Base-by-base conservation (phyloP, 371 early-diverging fungal species). In the Mucor piriformis region DNA sequence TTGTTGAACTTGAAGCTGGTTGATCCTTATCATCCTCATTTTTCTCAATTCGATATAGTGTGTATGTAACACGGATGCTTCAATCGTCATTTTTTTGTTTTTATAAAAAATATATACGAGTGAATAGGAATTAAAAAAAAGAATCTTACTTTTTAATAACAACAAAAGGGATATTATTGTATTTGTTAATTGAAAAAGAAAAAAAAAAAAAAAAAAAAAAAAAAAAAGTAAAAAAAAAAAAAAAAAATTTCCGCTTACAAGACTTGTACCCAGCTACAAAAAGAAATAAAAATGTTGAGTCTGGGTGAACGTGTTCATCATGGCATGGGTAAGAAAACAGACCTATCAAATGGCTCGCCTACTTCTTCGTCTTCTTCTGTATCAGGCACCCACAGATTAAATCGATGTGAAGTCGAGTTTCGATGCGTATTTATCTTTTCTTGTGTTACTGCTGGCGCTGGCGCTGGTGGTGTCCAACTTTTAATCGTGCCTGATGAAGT, bases 301-400 rank as follows among this genome's bases (percentile, higher is more conserved):
- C n/a, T n/a, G n/a, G n/a, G n/a, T n/a, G n/a, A n/a, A n/a, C n/a
- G n/a, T n/a, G n/a, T n/a, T n/a, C n/a, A n/a, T n/a, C n/a, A 16
- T 11, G 53, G 32, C 47, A 54, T 18, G 37, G 53, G 40, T 53
- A 54, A 25, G 37, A 60, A 44, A 35, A 37, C 44, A 62, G 20
- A 57, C 50, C 52, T 46, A 50, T 52, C 44, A 10, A 20, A 18
- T 10, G 12, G 20, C 4, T 23, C 21, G 3, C 3, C 6, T 23
- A 21, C 33, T 3, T 50, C 49, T 4, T 53, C 58, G 1, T 53
- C 48, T 10, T 48, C 49, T 0, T 55, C 51, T 38, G 49, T 38
- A 32, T 40, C 54, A 20, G 66, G 66, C 6, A 65, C 32, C 66
- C 66, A 65, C 5, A 61, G 21, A 42, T 65, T 60, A 13, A 65